These are phyloP conservation scores for Artemisia argyi DNA, from an alignment of 129 eudicot species.

Conservation along the genomic window DNA sequence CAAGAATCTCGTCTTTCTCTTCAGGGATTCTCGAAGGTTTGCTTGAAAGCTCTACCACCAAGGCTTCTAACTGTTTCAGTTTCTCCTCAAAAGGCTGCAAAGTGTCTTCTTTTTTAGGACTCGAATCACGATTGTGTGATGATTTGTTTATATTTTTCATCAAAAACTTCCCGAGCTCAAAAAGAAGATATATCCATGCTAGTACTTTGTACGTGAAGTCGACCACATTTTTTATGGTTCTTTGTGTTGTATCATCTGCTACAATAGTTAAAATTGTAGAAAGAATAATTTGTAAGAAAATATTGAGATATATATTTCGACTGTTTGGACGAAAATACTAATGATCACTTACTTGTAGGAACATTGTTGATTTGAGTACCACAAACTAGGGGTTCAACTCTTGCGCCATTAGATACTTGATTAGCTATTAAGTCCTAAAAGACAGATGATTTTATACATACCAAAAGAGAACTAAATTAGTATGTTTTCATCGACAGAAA, in stretches of 20 bases:
- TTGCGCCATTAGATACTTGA: constrained; percentile 13
- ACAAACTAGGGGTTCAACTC: constrained; percentile 27
- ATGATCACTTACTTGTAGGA: constrained; percentile 54
- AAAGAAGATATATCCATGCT: constrained; percentile 43
- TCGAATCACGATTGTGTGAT: constrained; percentile 26
- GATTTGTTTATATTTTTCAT: constrained; percentile 27
- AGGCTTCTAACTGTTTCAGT: constrained; percentile 62
- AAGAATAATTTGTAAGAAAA: not conserved
- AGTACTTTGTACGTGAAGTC: constrained; percentile 45
- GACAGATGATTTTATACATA: no score
- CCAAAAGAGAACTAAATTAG: no score
- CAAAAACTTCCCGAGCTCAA: constrained; percentile 38
- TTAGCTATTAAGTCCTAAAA: no score
- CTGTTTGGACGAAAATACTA: no score
- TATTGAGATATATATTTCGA: no score
- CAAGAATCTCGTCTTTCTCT: constrained; percentile 80
- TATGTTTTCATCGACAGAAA: no score
- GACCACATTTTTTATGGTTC: constrained; percentile 29
- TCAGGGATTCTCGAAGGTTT: constrained; percentile 81
- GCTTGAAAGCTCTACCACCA: constrained; percentile 68
- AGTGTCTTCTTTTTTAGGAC: constrained; percentile 35
- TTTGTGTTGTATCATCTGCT: constrained; percentile 41
- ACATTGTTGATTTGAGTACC: constrained; percentile 23
- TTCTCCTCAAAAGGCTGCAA: constrained; percentile 70
- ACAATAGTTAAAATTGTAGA: constrained; percentile 18